phyloP scores from a whole-genome alignment of 2,329 filamentous ascomycete genomes.

The Chaetoscypha palmicola region DNA sequence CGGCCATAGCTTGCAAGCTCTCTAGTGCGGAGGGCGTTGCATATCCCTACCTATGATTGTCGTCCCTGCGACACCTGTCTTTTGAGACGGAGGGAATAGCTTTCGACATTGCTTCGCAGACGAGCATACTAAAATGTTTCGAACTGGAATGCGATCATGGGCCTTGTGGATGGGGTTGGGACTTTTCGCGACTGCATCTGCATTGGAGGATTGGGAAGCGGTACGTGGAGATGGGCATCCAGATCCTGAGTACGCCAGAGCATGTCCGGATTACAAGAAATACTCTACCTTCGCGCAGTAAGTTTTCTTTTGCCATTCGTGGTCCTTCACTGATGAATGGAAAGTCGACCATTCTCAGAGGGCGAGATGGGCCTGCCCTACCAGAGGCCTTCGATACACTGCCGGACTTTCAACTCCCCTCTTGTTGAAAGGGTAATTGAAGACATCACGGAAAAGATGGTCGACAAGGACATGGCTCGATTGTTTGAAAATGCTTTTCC shows the following conservation, averaged over 20 bases:
- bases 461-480: slow-evolving; percentile 79
- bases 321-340: slow-evolving; percentile 10
- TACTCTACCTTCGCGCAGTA: slow-evolving; percentile 29
- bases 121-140: no score
- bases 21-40: no score
- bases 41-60: no score
- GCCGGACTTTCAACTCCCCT: slow-evolving; percentile 83
- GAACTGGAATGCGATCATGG: no score
- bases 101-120: no score
- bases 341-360: slow-evolving; percentile 68
- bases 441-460: slow-evolving; percentile 71
- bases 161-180: slow-evolving; percentile 13
- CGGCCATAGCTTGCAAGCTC: no score
- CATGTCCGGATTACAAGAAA: slow-evolving; percentile 32
- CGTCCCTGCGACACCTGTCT: no score
- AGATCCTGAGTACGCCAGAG: slow-evolving; percentile 16
- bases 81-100: no score
- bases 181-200: slow-evolving; percentile 5
- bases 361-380: slow-evolving; percentile 76
- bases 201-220: slow-evolving; percentile 2
- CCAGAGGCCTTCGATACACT: slow-evolving; percentile 73
- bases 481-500: slow-evolving; percentile 95
- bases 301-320: slow-evolving; percentile 1
- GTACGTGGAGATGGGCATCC: slow-evolving; percentile 5
- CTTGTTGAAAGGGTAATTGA: slow-evolving; percentile 83